Percentiles rank a stretch among this genome's conserved stretches.
Evolutionary conservation across 768 basidiomycete species (phyloP).

Genomic region (Naganishia onofrii): DNA sequence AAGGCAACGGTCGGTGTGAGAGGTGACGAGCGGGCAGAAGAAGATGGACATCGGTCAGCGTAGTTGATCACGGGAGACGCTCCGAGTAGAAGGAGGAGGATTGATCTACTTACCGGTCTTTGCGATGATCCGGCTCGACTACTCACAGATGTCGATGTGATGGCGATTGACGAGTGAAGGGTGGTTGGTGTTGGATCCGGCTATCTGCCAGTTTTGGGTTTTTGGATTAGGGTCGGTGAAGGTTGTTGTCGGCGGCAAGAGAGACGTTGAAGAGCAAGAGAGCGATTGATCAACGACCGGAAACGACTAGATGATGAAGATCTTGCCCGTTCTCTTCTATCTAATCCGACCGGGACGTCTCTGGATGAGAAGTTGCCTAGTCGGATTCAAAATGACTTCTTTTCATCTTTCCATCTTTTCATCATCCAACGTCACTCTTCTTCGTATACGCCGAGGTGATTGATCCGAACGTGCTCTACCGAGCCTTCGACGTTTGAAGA

Average conservation of each 20-base stretch:
- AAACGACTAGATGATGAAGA: conserved; percentile 5
- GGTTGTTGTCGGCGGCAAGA: background rate
- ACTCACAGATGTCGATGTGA: background rate
- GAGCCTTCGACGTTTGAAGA: conserved; percentile 1
- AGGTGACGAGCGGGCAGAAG: background rate
- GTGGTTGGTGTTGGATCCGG: background rate
- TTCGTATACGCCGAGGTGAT: conserved; percentile 6
- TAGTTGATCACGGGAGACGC: background rate
- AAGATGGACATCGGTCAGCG: background rate
- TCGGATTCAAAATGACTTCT: conserved; percentile 17
- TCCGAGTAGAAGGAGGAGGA: background rate
- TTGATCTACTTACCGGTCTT: background rate
- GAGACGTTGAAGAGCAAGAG: background rate
- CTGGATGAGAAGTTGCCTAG: conserved; percentile 1
- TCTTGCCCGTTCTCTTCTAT: conserved; percentile 19
- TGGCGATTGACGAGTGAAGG: background rate
- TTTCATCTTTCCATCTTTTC: background rate
- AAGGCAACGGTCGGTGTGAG: background rate
- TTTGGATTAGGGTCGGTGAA: background rate
- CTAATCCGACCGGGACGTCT: conserved; percentile 2
- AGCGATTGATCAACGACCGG: background rate
- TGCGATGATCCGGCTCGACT: background rate
- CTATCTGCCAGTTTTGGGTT: conserved; percentile 1
- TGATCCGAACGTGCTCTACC: conserved; percentile 4
- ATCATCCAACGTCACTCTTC: conserved; percentile 9